These are phyloP conservation scores for Neoboletus magnificus DNA, from an alignment of 768 basidiomycete genomes.

Conservation along the genomic window DNA sequence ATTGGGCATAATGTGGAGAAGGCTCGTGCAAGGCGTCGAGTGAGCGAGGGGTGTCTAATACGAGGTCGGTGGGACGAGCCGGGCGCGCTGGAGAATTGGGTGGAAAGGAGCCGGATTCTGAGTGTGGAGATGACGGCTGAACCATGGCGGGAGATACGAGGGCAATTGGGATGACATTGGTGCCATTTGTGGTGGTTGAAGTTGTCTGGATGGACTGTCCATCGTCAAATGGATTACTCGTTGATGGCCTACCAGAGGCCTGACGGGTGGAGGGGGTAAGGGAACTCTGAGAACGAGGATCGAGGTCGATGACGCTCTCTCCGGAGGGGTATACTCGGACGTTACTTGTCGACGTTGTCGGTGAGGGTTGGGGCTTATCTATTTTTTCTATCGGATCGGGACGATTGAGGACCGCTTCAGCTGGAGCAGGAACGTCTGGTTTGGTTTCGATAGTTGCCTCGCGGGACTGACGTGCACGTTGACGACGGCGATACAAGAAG, in stretches of 20 bases:
- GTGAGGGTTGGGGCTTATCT: constrained; percentile 47
- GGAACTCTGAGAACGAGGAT: constrained; percentile 46
- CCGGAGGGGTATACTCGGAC: constrained; percentile 50
- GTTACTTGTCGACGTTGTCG: constrained; percentile 25
- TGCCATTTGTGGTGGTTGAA: constrained; percentile 67
- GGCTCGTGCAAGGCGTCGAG: constrained; percentile 44
- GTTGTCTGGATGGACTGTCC: constrained; percentile 75
- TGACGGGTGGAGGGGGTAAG: constrained; percentile 9
- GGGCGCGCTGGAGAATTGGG: constrained; percentile 50
- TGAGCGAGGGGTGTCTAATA: constrained; percentile 60
- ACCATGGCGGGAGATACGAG: constrained; percentile 61
- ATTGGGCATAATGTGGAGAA: constrained; percentile 39
- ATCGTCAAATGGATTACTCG: constrained; percentile 73
- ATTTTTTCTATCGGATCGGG: constrained; percentile 81
- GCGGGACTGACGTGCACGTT: constrained; percentile 38
- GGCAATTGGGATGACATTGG: constrained; percentile 86
- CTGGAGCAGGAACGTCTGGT: constrained; percentile 66
- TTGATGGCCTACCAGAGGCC: constrained; percentile 20
- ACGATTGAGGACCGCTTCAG: constrained; percentile 73
- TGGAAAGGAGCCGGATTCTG: constrained; percentile 24
- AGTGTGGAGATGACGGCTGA: constrained; percentile 31
- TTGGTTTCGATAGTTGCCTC: constrained; percentile 39
- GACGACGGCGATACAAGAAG: constrained; percentile 63
- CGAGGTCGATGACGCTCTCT: constrained; percentile 56
- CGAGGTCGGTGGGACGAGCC: constrained; percentile 55